Conservation (phyloP, 345 rosid genomes). For the Gossypioides kirkii region DNA sequence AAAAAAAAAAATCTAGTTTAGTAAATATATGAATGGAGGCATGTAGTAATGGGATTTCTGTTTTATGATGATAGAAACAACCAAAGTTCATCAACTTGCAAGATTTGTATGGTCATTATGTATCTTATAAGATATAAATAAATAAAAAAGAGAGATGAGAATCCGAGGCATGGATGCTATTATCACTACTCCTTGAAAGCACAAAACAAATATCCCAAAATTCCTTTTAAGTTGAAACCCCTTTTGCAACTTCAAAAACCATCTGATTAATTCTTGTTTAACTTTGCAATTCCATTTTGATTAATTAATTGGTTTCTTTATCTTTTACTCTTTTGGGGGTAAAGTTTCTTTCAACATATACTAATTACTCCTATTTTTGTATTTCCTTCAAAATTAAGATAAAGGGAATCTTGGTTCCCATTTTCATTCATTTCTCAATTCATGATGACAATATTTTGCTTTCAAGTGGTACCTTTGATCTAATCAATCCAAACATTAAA, state of each 20-base stretch:
- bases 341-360: not conserved
- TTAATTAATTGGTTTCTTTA: not conserved
- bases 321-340: no score
- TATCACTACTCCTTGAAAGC: slow-evolving; percentile 3
- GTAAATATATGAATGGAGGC: no score
- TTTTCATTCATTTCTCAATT: not conserved
- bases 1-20: no score
- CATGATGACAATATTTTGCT: not conserved
- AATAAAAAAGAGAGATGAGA: slow-evolving; percentile 1
- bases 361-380: not conserved
- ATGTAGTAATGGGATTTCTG: not conserved
- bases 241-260: not conserved
- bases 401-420: not conserved
- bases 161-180: slow-evolving; percentile 12
- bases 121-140: not conserved
- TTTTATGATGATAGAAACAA: not conserved
- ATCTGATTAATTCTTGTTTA: not conserved
- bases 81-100: not conserved
- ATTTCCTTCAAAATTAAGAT: not conserved
- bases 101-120: not conserved
- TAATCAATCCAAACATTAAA: no score
- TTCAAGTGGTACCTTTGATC: not conserved
- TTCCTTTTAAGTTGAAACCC: not conserved
- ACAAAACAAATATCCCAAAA: not conserved
- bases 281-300: not conserved